These are phyloP conservation scores for Colletotrichum sp. DNA, from an alignment of 2,329 filamentous ascomycete genomes.

Conservation along the genomic window DNA sequence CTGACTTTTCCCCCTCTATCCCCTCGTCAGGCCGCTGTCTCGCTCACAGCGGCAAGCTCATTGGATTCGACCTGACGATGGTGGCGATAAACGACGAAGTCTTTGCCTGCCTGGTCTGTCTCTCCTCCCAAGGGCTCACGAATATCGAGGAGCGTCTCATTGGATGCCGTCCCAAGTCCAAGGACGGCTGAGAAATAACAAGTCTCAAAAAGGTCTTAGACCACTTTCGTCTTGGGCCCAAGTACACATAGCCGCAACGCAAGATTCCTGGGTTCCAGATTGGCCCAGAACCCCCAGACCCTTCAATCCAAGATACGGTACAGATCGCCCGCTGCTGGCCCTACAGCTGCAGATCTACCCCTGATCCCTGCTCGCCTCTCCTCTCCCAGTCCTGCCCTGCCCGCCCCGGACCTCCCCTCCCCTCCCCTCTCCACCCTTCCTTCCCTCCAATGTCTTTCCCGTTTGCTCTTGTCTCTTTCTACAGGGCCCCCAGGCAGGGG, in stretches of 20 bases:
- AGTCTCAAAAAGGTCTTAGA: neutral
- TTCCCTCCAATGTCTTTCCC: neutral
- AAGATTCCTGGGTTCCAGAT: neutral
- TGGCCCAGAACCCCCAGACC: neutral
- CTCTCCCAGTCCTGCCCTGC: neutral
- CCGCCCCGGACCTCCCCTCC: neutral
- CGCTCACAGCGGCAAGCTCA: neutral
- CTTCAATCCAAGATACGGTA: neutral
- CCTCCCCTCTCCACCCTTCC: neutral
- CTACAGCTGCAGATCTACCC: neutral
- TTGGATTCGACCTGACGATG: neutral
- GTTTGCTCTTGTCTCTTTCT: neutral
- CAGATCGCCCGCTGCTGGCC: slow-evolving; percentile 9
- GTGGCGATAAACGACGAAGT: neutral
- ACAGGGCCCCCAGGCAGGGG: neutral
- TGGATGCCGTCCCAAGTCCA: neutral
- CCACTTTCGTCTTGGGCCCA: neutral
- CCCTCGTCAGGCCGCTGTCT: neutral
- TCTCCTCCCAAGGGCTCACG: neutral
- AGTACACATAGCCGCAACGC: neutral
- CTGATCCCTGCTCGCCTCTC: neutral
- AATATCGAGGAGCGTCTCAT: neutral
- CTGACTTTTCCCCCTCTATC: neutral
- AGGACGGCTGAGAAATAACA: neutral
- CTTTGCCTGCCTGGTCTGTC: neutral